Evolutionary conservation across 2,329 filamentous ascomycete genomes (phyloP), one percentile per base, ranked within the genome.

Genomic region (Diplocarpon rosae): DNA sequence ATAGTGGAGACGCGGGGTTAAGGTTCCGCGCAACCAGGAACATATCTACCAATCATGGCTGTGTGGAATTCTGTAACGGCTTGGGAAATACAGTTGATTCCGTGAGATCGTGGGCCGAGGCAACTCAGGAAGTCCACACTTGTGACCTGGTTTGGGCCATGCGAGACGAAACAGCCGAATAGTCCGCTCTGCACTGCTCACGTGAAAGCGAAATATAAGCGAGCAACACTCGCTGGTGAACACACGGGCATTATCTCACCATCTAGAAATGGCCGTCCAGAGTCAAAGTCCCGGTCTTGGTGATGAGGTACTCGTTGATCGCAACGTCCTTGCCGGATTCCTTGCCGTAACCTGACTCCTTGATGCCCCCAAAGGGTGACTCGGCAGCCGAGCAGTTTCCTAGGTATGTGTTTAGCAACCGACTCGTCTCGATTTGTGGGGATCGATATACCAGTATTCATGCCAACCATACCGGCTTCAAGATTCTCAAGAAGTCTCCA

Each of bases 381-480:
- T 83, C 78, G 0, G 78, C 78, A 1, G 78, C 77, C 1, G 76
- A 80, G n/a, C 70, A 67, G 55, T 80, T 80, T 14, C 75, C 76
- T 66, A 24, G 5, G 9, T n/a, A 15, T 31, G 12, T 28, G 42
- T 24, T 43, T 17, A 49, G 17, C 32, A 46, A 49, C 6, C 34
- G 17, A 39, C 33, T 12, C 27, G 2, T 13, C 7, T 7, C 27
- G 28, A n/a, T 13, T 15, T 32, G 12, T 29, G 11, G 33, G 14
- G n/a, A 27, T n/a, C 34, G 31, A 55, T 59, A 40, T 59, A 67
- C 75, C 72, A 45, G 72, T 76, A 53, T 80, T 80, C 63, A 80
- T 65, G 12, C 78, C 79, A 56, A 83, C 78, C 79, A 83, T 83
- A 3, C 78, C 79, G 4, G 79, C 78, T 58, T 83, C 78, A 29